Evolutionary conservation across 1,284 basidiomycete genomes (phyloP).

Genomic region (Limonomyces culmigenus): DNA sequence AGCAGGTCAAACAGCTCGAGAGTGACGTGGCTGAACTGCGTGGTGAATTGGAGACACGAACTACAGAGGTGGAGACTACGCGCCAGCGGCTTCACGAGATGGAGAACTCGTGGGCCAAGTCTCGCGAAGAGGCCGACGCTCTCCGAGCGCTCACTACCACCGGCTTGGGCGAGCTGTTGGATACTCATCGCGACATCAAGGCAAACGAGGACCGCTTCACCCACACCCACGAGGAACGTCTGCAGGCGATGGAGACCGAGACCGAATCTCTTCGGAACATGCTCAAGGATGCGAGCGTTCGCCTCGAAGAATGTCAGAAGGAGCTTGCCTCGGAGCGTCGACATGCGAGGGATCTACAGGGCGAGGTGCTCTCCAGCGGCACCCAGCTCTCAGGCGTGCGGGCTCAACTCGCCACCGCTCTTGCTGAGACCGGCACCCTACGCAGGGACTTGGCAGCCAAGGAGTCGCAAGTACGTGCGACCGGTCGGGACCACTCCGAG

Average conservation of each 20-base stretch:
- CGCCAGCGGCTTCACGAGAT: conserved; percentile 51
- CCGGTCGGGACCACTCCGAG: conserved; percentile 54
- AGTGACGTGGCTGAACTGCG: conserved; percentile 60
- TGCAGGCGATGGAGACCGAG: conserved; percentile 70
- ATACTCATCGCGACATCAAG: conserved; percentile 65
- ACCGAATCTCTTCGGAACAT: conserved; percentile 55
- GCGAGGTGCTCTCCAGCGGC: conserved; percentile 52
- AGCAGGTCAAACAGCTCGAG: conserved; percentile 54
- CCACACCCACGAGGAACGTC: conserved; percentile 65
- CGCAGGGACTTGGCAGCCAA: conserved; percentile 53
- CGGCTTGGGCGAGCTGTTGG: conserved; percentile 70
- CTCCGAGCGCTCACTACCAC: conserved; percentile 73
- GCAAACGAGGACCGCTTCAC: conserved; percentile 62
- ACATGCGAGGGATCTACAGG: conserved; percentile 49
- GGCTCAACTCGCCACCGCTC: conserved; percentile 55
- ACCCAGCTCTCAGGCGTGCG: conserved; percentile 70
- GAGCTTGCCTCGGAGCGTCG: conserved; percentile 59
- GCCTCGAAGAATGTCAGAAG: conserved; percentile 50
- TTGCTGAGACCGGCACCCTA: conserved; percentile 58
- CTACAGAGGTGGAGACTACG: conserved; percentile 56
- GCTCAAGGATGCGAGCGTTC: conserved; percentile 61
- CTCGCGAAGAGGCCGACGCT: conserved; percentile 79
- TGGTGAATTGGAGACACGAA: conserved; percentile 60
- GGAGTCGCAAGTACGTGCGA: conserved; percentile 56
- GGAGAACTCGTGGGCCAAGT: conserved; percentile 77